These are phyloP conservation scores for Alternaria gansuensis DNA, from an alignment of 2,329 filamentous ascomycete species.

Conservation along the genomic window DNA sequence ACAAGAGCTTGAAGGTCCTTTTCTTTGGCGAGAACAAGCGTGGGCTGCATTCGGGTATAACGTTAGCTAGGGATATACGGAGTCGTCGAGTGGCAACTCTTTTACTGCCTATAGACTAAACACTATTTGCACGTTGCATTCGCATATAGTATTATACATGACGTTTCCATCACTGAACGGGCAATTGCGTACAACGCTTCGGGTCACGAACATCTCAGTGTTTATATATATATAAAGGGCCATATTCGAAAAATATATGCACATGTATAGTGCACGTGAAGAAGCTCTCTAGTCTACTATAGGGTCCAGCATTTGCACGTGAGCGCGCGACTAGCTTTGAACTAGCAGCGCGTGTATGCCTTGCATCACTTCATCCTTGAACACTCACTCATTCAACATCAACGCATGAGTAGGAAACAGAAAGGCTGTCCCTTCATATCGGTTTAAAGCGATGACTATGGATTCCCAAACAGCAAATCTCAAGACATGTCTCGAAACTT, in stretches of 20 bases:
- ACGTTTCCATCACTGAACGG: no score
- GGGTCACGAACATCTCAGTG: no score
- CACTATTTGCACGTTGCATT: not conserved
- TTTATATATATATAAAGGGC: no score
- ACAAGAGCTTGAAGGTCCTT: not conserved
- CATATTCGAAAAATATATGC: no score
- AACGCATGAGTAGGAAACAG: not conserved
- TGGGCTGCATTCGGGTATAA: not conserved
- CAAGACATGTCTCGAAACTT: slow-evolving; percentile 22
- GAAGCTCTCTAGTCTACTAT: no score
- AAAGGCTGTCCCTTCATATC: not conserved
- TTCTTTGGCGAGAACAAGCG: not conserved
- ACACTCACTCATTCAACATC: not conserved
- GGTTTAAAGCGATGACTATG: not conserved
- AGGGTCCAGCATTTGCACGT: not conserved
- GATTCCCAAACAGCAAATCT: not conserved
- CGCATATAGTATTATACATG: not conserved
- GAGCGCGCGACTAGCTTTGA: not conserved
- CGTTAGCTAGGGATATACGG: not conserved
- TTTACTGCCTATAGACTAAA: not conserved
- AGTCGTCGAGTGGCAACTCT: not conserved
- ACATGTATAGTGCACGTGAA: no score
- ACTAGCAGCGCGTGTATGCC: not conserved
- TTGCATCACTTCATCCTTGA: not conserved
- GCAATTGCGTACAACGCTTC: no score